Evolutionary conservation across 2,329 filamentous ascomycete genomes (phyloP), one percentile per base, ranked within the genome.

Genomic region (Penicillium oxalicum): DNA sequence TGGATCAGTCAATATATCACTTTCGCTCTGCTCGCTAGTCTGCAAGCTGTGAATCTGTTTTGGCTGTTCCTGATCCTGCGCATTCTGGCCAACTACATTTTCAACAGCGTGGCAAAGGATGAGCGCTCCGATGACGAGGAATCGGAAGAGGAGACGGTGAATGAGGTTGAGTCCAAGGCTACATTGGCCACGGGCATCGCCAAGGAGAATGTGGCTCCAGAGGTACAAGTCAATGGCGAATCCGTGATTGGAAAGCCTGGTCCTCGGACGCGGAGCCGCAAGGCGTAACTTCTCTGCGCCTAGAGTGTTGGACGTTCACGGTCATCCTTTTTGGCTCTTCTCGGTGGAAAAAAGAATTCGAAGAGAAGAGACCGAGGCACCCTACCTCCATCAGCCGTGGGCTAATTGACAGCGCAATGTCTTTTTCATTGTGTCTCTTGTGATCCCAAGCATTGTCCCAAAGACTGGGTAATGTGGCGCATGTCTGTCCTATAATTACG

Each of bases 1-100:
- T 72, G 70, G 70, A 71, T 74, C 59, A 72, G 69, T 56, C 72
- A 74, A 50, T 67, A 68, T 49, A 74, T 74, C 50, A 74, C 71
- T 0, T 74, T 76, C 45, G 59, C 61, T 26, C 57, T 74, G 41
- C 67, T 76, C 3, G 70, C 68, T 29, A 66, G 68, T 53, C 61
- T 76, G 36, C 73, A 76, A 54, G 67, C 69, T 12, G 69, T 75
- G 28, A 75, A 74, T 38, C 60, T 75, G 41, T 72, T 74, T 50
- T 74, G 72, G 68, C 63, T 76, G 13, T 73, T 66, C 54, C 59
- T 74, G 49, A 74, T 75, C 44, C 57, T 73, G 43, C 69, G 70
- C 52, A 70, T 74, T 44, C 56, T 73, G 33, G 62, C 67, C 52
- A 73, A 70, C 57, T 72, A 73, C 49, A 54, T 70, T 32, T 67